A percentile compares a stretch with the other conserved stretches of the same genome.
phyloP scores from a whole-genome alignment of 345 rosid species.

The Eutrema yunnanense region DNA sequence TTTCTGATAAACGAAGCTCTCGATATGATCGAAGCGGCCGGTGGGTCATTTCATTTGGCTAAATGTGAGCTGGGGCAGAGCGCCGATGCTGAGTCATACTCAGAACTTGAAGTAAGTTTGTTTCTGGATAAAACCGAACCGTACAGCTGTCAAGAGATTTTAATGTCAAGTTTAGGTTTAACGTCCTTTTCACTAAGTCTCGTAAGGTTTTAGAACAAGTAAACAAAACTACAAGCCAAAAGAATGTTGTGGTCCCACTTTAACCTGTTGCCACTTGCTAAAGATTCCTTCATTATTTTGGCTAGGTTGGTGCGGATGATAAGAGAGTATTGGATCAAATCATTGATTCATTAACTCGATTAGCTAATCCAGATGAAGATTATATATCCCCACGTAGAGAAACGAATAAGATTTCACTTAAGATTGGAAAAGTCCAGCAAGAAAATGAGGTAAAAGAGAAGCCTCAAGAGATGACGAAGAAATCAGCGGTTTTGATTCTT shows the following conservation, averaged over 20 bases:
- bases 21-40: constrained; percentile 80
- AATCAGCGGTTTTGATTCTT: constrained; percentile 56
- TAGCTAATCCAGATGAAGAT: constrained; percentile 56
- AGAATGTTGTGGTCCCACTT: constrained; percentile 8
- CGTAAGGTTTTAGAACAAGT: constrained; percentile 17
- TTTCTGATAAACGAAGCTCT: constrained; percentile 93
- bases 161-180: constrained; percentile 12
- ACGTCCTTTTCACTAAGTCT: constrained; percentile 13
- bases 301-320: constrained; percentile 87
- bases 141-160: constrained; percentile 1
- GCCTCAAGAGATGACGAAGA: constrained; percentile 30
- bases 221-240: constrained; percentile 11
- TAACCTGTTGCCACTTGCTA: background rate
- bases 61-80: constrained; percentile 91
- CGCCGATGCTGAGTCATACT: constrained; percentile 54
- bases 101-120: constrained; percentile 80
- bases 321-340: constrained; percentile 71
- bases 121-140: background rate
- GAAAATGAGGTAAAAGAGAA: constrained; percentile 32
- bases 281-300: constrained; percentile 26
- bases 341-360: constrained; percentile 73
- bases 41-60: constrained; percentile 85
- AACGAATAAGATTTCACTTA: constrained; percentile 42
- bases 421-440: constrained; percentile 50
- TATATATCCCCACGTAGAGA: constrained; percentile 21